These are phyloP conservation scores for Boletus eberwhitei DNA, from an alignment of 768 basidiomycete genomes.

Conservation along the genomic window DNA sequence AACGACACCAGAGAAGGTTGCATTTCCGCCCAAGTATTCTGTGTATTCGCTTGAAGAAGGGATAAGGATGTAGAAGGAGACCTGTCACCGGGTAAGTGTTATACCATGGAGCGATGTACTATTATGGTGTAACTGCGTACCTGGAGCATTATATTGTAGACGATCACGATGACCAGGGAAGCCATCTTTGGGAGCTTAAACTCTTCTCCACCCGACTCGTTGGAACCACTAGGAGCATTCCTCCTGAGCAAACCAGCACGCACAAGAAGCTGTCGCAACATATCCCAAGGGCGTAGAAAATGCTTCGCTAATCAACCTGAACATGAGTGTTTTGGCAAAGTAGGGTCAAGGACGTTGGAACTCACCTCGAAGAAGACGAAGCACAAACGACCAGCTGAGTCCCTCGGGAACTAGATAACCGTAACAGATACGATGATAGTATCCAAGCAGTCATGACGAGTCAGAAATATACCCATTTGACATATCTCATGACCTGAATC, in stretches of 20 bases:
- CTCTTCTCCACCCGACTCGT: constrained; percentile 29
- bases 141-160: constrained; percentile 44
- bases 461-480: background rate
- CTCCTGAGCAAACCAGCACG: background rate
- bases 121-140: constrained; percentile 23
- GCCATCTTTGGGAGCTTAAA: constrained; percentile 46
- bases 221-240: constrained; percentile 10
- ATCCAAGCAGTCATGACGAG: background rate
- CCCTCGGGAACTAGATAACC: background rate
- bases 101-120: background rate
- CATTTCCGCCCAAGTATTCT: constrained; percentile 57
- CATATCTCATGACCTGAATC: background rate
- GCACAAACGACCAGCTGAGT: background rate
- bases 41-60: constrained; percentile 65
- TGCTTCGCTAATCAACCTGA: background rate
- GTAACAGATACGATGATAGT: no score
- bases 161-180: constrained; percentile 45
- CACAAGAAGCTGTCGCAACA: constrained; percentile 9
- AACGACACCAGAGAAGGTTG: constrained; percentile 66
- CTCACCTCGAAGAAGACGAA: background rate
- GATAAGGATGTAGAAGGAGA: constrained; percentile 67
- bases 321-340: background rate
- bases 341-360: background rate
- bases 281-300: background rate
- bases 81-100: constrained; percentile 31